These are phyloP conservation scores for Daldinia decipiens DNA, from an alignment of 495 filamentous ascomycete species.

Conservation along the genomic window DNA sequence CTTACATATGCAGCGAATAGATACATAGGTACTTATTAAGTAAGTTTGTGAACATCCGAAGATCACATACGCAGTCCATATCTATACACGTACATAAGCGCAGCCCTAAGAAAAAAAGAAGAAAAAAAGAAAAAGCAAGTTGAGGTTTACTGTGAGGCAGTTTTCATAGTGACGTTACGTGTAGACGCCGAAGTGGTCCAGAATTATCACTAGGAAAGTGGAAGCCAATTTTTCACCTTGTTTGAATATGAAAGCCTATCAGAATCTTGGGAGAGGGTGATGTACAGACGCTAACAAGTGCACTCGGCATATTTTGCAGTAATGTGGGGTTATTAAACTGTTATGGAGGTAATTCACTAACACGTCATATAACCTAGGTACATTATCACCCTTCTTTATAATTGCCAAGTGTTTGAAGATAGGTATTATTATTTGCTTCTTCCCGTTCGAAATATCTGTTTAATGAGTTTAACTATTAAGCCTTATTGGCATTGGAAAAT, in stretches of 20 bases:
- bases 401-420: slow-evolving; percentile 10
- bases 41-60: not conserved
- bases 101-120: not conserved
- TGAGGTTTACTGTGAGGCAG: slow-evolving; percentile 9
- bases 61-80: not conserved
- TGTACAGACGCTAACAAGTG: slow-evolving; percentile 32
- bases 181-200: slow-evolving; percentile 13
- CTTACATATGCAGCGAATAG: not conserved
- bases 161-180: slow-evolving; percentile 12
- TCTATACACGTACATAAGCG: too few relatives aligned
- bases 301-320: slow-evolving; percentile 11
- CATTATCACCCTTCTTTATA: slow-evolving; percentile 8
- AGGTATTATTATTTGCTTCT: slow-evolving; percentile 10
- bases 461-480: not conserved
- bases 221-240: not conserved
- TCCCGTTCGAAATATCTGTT: not conserved
- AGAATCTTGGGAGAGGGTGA: slow-evolving; percentile 26
- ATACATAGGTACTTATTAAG: not conserved
- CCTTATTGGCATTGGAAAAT: not conserved
- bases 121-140: slow-evolving; percentile 6
- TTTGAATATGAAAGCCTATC: slow-evolving; percentile 21
- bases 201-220: not conserved
- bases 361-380: slow-evolving; percentile 30
- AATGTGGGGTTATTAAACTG: slow-evolving; percentile 29
- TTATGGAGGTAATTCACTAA: slow-evolving; percentile 15